These are phyloP conservation scores for Pleurotus tuoliensis DNA, from an alignment of 768 basidiomycete genomes.

Conservation along the genomic window DNA sequence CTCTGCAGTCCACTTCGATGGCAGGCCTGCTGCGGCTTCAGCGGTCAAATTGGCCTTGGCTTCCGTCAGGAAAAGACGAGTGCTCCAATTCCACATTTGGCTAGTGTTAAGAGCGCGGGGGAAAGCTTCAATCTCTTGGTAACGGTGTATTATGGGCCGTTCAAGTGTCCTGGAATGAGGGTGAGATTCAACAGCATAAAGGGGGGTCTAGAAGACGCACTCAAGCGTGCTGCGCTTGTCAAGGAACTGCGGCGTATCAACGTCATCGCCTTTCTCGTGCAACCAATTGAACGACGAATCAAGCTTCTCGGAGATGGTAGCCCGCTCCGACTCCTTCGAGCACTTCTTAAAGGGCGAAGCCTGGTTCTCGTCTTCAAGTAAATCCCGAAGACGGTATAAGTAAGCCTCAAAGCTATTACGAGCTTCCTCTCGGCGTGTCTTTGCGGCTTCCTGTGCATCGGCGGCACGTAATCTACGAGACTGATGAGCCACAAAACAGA, in stretches of 20 bases:
- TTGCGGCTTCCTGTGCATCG: slow-evolving; percentile 73
- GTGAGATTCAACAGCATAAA: slow-evolving; percentile 2
- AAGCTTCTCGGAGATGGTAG: slow-evolving; percentile 59
- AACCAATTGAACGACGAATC: slow-evolving; percentile 83
- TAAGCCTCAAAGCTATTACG: slow-evolving; percentile 90
- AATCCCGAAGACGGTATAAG: slow-evolving; percentile 85
- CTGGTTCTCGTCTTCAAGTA: slow-evolving; percentile 62
- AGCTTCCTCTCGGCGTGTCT: slow-evolving; percentile 81
- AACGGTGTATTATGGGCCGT: slow-evolving; percentile 78
- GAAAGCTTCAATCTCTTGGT: slow-evolving; percentile 86
- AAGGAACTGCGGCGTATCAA: slow-evolving; percentile 70
- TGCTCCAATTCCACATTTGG: slow-evolving; percentile 87
- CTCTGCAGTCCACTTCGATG: slow-evolving; percentile 80
- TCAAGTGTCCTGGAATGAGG: slow-evolving; percentile 58
- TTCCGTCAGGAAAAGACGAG: slow-evolving; percentile 79
- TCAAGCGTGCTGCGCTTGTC: slow-evolving; percentile 78
- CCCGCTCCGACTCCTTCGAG: slow-evolving; percentile 70
- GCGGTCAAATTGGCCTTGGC: slow-evolving; percentile 71
- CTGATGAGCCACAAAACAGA: not conserved
- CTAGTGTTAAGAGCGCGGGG: slow-evolving; percentile 77
- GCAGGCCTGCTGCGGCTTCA: slow-evolving; percentile 54
- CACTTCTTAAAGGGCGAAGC: slow-evolving; percentile 82
- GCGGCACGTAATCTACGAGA: slow-evolving; percentile 66
- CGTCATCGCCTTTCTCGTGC: slow-evolving; percentile 76
- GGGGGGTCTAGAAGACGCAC: slow-evolving; percentile 44